Evolutionary conservation across 2,329 filamentous ascomycete genomes (phyloP), one percentile per base, ranked within the genome.

Genomic region (Arthrobotrys megalospora): DNA sequence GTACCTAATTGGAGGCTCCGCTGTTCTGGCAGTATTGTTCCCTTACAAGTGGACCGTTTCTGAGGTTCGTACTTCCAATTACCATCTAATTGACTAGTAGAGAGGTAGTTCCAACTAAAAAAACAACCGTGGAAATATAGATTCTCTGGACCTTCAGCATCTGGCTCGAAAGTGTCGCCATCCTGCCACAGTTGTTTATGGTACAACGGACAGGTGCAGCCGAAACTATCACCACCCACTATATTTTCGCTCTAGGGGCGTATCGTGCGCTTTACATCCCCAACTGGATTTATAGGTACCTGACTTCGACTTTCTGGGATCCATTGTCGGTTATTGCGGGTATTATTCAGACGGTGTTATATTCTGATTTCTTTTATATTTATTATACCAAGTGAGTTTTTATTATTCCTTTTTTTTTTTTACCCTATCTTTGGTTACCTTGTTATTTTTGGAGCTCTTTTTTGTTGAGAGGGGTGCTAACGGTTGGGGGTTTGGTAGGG

Each of bases 291-390:
- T 98, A 93, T 86, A 89, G 96, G 70, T 98, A 95, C 86, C 89
- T 92, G 81, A 88, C 89, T 64, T 94, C 97, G 85, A 83, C 85
- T 53, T 91, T 93, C 84, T 92, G 91, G 81, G 94, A 98, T 84
- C 92, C 91, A 80, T 96, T 97, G 81, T 92, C 94, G 19, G 91
- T 97, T 64, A 83, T 96, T 80, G 96, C 96, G 2, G 96, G 96
- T 11, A 88, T 98, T 70, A 86, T 98, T 80, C 96, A 99, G 88
- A 99, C 96, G 0, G 86, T 99, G 60, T 88, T 99, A 75, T 99
- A 99, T 87, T 97, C 93, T 80, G 96, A 99, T 86, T 99, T 99
- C 87, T 99, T 99, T 89, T 99, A 94, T 88, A 95, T 99, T 83
- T 99, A 99, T 87, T 99, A 97, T 86, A 97, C 92, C 77, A 98